Percentiles rank a stretch among this genome's conserved stretches.
phyloP scores from a whole-genome alignment of 75 land plant species.

The Sequoia sempervirens region DNA sequence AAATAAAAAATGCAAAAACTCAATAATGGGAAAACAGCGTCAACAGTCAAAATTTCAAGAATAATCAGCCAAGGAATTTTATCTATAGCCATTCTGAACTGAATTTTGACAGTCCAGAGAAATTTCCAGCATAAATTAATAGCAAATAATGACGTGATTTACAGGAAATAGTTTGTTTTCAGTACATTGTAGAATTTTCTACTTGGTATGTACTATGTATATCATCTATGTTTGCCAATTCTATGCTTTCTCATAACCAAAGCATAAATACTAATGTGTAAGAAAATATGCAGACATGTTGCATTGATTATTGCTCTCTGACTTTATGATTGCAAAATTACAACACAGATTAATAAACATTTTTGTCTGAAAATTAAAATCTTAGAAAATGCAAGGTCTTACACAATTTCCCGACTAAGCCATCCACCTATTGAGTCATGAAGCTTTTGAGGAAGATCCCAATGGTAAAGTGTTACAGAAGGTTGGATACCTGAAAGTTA shows the following conservation, averaged over 20 bases:
- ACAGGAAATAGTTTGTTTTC: neutral
- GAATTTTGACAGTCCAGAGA: neutral
- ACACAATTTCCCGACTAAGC: constrained; percentile 73
- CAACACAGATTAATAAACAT: neutral
- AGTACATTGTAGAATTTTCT: neutral
- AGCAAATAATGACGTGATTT: neutral
- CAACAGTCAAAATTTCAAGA: neutral
- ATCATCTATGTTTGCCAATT: neutral
- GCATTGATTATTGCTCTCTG: neutral
- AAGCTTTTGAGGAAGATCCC: constrained; percentile 88
- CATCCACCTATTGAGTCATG: constrained; percentile 80
- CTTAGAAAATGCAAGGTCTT: constrained; percentile 17
- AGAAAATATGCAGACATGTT: neutral
- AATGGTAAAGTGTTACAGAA: constrained; percentile 76
- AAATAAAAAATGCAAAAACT: neutral
- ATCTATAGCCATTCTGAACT: neutral
- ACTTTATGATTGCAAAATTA: neutral
- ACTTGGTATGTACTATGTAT: neutral
- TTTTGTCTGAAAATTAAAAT: neutral
- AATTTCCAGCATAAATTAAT: neutral
- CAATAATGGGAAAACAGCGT: neutral
- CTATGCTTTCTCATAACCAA: neutral
- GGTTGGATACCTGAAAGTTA: constrained; percentile 66
- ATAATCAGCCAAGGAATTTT: neutral
- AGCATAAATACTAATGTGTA: neutral